phyloP scores from a whole-genome alignment of 805 yeast genomes.

The Lachancea sp. region DNA sequence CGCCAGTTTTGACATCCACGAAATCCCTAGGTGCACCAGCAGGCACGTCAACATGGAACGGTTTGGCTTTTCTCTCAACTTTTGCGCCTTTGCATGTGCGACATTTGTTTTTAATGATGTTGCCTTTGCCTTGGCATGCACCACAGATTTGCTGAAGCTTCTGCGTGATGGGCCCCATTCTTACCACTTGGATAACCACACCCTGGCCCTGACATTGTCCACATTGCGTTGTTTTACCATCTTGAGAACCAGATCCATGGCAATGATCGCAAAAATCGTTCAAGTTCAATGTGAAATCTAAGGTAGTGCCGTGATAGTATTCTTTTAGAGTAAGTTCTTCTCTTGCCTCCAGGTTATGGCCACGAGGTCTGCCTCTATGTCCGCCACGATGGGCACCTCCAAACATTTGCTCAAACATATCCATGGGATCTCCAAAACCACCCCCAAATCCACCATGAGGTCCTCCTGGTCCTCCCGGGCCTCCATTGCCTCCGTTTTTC shows the following conservation, averaged over 20 bases:
- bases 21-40: constrained; percentile 66
- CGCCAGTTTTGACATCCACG: constrained; percentile 56
- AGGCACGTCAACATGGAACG: constrained; percentile 53
- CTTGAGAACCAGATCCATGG: constrained; percentile 79
- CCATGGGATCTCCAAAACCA: constrained; percentile 33
- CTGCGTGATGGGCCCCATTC: constrained; percentile 87
- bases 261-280: constrained; percentile 73
- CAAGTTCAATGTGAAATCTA: constrained; percentile 58
- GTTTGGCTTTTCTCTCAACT: constrained; percentile 48
- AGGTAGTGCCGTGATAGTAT: constrained; percentile 60
- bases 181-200: constrained; percentile 53
- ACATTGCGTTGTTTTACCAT: constrained; percentile 65
- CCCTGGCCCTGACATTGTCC: constrained; percentile 72
- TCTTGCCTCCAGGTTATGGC: constrained; percentile 54
- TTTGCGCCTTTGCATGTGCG: constrained; percentile 64
- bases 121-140: constrained; percentile 73
- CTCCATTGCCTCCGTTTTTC: constrained; percentile 50
- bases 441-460: constrained; percentile 32
- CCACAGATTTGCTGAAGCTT: constrained; percentile 76
- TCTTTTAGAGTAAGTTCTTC: constrained; percentile 56
- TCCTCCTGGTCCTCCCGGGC: constrained; percentile 35
- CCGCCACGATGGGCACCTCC: constrained; percentile 40
- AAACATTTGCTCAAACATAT: constrained; percentile 33
- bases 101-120: constrained; percentile 59
- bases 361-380: constrained; percentile 46